Evolutionary conservation across 2,329 filamentous ascomycete genomes (phyloP), one percentile per base, ranked within the genome.

Genomic region (Apiospora hydei): DNA sequence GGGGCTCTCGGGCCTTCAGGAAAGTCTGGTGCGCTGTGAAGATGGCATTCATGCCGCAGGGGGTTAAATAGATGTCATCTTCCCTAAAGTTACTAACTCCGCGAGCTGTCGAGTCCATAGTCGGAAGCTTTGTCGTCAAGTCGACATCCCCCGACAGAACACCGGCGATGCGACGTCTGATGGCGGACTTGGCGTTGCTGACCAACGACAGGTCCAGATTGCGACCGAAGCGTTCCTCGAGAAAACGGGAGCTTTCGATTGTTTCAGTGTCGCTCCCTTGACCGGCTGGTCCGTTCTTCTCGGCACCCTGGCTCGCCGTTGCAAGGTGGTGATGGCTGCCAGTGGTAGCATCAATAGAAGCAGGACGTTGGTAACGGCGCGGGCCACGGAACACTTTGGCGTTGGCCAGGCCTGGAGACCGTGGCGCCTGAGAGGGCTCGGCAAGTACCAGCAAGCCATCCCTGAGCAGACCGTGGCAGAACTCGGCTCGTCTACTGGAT

Each of bases 41-140:
- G 64, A 99, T 98, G 69, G 96, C 91, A 78, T 94, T 98, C 95
- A 99, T 99, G 49, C 96, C 96, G 53, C 89, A 92, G 0, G 96
- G 94, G 71, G 93, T 96, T 0, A 99, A 87, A 78, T 94, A 97
- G 47, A 99, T 93, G 80, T 99, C 96, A 30, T 94, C 90, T 80
- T 97, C 94, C 1, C 90, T 90, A 69, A 98, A 91, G 34, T 89
- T 91, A 14, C 87, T 85, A 3, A 92, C 85, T 30, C 89, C 88
- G 68, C 89, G 84, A 7, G 84, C 83, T 77, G 88, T 88, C 14
- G 82, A 81, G 61, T 81, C 80, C 78, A 84, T 84, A 18, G 85
- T 83, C 30, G 88, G 84, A 30, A 86, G 81, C n/a, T 87, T 83
- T 8, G 88, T 79, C 41, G 79, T 80, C 13, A 94, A 83, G 71